A percentile compares a stretch with the other conserved stretches of the same genome.
phyloP scores from a whole-genome alignment of 371 early-diverging fungal genomes.

The Cladochytrium tenue region DNA sequence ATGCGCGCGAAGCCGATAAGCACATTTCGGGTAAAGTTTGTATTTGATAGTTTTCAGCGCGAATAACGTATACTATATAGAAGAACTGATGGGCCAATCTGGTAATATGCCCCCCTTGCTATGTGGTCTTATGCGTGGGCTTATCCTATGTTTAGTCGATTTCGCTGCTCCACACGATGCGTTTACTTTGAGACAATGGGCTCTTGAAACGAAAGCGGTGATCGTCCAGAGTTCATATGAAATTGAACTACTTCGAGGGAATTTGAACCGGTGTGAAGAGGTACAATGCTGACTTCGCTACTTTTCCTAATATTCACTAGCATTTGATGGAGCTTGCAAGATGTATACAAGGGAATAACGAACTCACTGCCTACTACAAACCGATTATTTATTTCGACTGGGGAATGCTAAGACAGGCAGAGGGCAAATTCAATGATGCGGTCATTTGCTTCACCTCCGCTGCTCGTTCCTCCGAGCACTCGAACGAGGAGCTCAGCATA shows the following conservation, averaged over 20 bases:
- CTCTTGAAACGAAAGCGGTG: slow-evolving; percentile 6
- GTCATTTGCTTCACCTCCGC: slow-evolving; percentile 18
- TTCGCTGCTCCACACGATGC: slow-evolving; percentile 8
- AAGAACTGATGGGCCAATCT: background rate
- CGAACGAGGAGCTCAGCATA: background rate
- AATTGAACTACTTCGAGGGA: background rate
- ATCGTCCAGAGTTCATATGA: background rate
- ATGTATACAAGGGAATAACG: background rate
- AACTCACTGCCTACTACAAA: background rate
- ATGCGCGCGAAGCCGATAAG: background rate
- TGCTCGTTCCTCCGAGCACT: slow-evolving; percentile 4
- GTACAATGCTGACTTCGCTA: background rate
- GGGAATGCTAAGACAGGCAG: slow-evolving; percentile 12
- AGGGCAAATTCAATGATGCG: slow-evolving; percentile 8
- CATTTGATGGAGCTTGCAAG: background rate
- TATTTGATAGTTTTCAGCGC: background rate
- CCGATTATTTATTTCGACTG: slow-evolving; percentile 14
- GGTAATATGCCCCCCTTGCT: background rate
- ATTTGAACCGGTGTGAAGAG: background rate
- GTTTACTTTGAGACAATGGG: slow-evolving; percentile 3
- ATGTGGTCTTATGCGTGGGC: background rate
- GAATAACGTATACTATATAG: background rate
- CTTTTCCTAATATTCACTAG: background rate
- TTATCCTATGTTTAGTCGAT: background rate
- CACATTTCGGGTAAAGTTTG: background rate